These are phyloP conservation scores for Thielaviopsis punctulata DNA, from an alignment of 2,329 filamentous ascomycete species.

Conservation along the genomic window DNA sequence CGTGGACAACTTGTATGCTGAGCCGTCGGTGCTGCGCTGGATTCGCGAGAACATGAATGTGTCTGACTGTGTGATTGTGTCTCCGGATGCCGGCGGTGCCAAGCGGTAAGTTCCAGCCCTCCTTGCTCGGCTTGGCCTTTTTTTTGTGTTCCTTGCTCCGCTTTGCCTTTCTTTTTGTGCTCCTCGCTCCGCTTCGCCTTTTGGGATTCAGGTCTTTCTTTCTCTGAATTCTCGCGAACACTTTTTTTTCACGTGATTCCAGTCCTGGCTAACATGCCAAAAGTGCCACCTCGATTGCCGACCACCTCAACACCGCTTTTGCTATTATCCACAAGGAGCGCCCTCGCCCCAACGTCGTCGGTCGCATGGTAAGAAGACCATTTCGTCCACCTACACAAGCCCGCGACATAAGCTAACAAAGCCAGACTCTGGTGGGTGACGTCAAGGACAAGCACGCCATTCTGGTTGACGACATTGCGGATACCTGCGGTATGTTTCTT, in stretches of 20 bases:
- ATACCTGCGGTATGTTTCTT: conserved; percentile 58
- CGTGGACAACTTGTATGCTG: conserved; percentile 70
- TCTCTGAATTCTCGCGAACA: no score
- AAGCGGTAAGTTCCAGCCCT: conserved; percentile 36
- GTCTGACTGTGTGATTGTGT: conserved; percentile 80
- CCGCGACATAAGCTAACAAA: not conserved
- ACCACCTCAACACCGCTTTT: conserved; percentile 77
- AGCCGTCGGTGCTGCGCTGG: conserved; percentile 82
- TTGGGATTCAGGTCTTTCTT: no score
- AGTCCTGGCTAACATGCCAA: conserved; percentile 20
- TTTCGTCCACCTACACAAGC: not conserved
- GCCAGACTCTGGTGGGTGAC: conserved; percentile 58
- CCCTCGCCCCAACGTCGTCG: conserved; percentile 69
- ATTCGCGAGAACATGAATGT: conserved; percentile 73
- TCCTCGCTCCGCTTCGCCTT: no score
- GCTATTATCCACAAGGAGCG: conserved; percentile 96
- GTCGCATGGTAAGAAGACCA: conserved; percentile 47
- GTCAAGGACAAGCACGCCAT: conserved; percentile 85
- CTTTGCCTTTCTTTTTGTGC: conserved; percentile 24
- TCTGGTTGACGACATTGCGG: conserved; percentile 94
- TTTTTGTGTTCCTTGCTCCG: no score
- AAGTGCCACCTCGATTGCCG: conserved; percentile 71
- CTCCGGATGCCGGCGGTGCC: conserved; percentile 83
- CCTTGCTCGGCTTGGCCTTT: no score
- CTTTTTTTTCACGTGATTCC: no score